A percentile compares a stretch with the other conserved stretches of the same genome.
Conservation (phyloP, 2,329 filamentous ascomycete genomes). For the Ascochyta pisi region DNA sequence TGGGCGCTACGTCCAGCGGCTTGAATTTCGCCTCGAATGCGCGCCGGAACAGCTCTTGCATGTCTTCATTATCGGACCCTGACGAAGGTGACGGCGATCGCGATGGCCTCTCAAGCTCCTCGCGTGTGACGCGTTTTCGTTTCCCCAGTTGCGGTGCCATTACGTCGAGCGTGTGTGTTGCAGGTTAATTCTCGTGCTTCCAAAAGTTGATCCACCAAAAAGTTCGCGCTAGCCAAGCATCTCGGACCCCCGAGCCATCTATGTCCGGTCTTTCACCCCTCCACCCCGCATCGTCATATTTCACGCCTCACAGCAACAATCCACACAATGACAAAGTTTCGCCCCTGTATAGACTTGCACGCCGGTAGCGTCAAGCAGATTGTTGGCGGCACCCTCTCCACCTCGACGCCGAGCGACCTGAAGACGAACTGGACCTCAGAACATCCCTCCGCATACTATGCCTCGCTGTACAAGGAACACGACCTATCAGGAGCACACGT, state of each 20-base stretch:
- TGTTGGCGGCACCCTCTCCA: slow-evolving; percentile 83
- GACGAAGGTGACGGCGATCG: slow-evolving; percentile 39
- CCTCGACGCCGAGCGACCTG: slow-evolving; percentile 54
- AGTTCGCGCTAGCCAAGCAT: slow-evolving; percentile 19
- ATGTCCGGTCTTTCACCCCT: slow-evolving; percentile 14
- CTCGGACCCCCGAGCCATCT: slow-evolving; percentile 29
- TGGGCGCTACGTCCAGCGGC: slow-evolving; percentile 63
- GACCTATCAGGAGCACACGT: slow-evolving; percentile 83
- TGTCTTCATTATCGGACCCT: slow-evolving; percentile 55
- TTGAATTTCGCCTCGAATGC: slow-evolving; percentile 91
- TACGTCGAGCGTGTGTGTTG: background rate
- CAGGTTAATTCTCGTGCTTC: background rate
- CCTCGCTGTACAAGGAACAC: slow-evolving; percentile 79
- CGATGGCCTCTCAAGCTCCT: slow-evolving; percentile 37
- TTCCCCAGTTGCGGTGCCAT: slow-evolving; percentile 56
- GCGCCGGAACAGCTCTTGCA: slow-evolving; percentile 77
- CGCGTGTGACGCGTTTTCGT: slow-evolving; percentile 52
- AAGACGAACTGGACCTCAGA: slow-evolving; percentile 93
- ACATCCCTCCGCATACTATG: slow-evolving; percentile 81
- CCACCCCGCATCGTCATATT: slow-evolving; percentile 22
- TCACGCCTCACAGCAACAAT: background rate
- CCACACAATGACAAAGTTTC: slow-evolving; percentile 81
- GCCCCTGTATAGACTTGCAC: slow-evolving; percentile 96
- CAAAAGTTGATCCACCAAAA: slow-evolving; percentile 3
- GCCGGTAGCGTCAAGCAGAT: slow-evolving; percentile 99